Conservation (phyloP, 257 asterid genomes). For the Fraxinus quadrangulata region DNA sequence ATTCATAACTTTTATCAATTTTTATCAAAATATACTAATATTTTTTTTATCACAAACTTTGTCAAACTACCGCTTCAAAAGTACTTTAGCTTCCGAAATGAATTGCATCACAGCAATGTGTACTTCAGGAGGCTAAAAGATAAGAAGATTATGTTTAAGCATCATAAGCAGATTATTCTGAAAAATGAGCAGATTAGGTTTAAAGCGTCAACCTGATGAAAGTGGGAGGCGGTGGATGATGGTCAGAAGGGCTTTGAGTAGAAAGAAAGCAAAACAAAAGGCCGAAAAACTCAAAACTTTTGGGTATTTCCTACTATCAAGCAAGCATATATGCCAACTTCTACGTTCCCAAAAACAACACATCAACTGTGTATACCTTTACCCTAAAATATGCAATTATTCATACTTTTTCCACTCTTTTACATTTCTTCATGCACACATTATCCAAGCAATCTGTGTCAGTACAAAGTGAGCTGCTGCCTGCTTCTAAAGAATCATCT, state of each 20-base stretch:
- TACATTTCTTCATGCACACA: constrained; percentile 60
- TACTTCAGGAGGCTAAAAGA: too few relatives aligned
- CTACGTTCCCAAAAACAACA: constrained; percentile 17
- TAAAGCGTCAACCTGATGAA: background rate
- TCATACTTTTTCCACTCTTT: constrained; percentile 31
- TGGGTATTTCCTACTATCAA: constrained; percentile 46
- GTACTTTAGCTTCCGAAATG: too few relatives aligned
- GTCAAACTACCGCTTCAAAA: too few relatives aligned
- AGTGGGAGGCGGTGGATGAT: constrained; percentile 9
- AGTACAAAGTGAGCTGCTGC: constrained; percentile 35
- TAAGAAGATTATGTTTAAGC: too few relatives aligned
- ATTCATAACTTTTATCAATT: too few relatives aligned
- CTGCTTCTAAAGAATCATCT: constrained; percentile 49
- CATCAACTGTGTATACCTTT: constrained; percentile 13
- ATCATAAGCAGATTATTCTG: too few relatives aligned
- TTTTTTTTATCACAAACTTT: too few relatives aligned
- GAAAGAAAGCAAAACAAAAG: constrained; percentile 75
- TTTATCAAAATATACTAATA: too few relatives aligned
- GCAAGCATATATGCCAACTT: constrained; percentile 74
- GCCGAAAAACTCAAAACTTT: constrained; percentile 30
- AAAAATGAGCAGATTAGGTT: background rate
- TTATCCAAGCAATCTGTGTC: constrained; percentile 27
- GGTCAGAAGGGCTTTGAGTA: constrained; percentile 54
- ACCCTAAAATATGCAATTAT: constrained; percentile 12
- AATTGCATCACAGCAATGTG: too few relatives aligned